Base-by-base conservation (phyloP, 345 rosid species). In the Hibiscus trionum region DNA sequence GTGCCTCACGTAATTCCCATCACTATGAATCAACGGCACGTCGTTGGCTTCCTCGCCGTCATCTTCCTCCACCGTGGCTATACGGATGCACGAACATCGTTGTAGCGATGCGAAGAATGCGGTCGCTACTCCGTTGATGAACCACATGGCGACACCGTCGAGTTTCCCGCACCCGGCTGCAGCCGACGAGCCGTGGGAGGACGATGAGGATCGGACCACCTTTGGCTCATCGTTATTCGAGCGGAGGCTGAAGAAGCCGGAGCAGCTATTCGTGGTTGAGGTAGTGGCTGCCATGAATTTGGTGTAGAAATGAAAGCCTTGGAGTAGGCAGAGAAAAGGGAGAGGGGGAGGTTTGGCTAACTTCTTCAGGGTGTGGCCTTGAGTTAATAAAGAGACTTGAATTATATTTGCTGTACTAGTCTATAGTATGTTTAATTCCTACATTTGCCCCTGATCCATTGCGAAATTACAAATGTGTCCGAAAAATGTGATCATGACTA, bases 71-170 rank as follows among this genome's bases (percentile, higher is more conserved):
- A 44, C 80, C 1, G 92, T 88, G 24, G 84, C 81, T 42, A 88
- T 86, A 9, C 86, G 86, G 80, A 88, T 83, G 81, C 92, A 88
- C 16, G 88, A 88, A 37, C 89, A 86, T 4, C 87, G 78, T 17
- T 88, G 87, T 3, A 88, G 53, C 10, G 90, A 88, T 26, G 87
- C 88, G 24, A 88, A 88, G 57, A 88, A 88, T 0, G 90, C 92
- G 2, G 77, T 49, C 0, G 87, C 82, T 7, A 88, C 80, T 0
- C 92, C 92, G 24, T 86, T 86, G 70, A 88, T 72, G 77, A 88
- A 62, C 92, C 92, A 88, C 86, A 82, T 84, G 9, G 89, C 90
- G 65, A 88, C 82, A 49, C 89, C 86, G 37, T 87, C 89, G 11
- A 85, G 81, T 83, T 83, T 85, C 0, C 86, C 81, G 12, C 86